Percentiles rank a stretch among this genome's conserved stretches.
Conservation (phyloP, 768 basidiomycete species). For the Termitomyces sp. region DNA sequence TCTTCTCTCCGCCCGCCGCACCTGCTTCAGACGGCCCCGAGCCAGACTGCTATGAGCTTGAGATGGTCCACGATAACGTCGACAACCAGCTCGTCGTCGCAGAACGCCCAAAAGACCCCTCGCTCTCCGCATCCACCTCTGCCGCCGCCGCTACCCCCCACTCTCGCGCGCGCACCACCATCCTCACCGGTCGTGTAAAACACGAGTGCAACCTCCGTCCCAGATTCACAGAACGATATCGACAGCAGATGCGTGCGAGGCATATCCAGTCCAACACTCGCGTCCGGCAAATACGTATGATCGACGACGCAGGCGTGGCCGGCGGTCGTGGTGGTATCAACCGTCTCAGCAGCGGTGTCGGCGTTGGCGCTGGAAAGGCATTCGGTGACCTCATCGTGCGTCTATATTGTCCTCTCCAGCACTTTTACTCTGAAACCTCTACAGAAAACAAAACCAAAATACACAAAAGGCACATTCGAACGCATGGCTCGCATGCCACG, state of each 20-base stretch:
- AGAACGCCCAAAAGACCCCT: constrained; percentile 67
- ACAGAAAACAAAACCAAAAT: constrained; percentile 66
- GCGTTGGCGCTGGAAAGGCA: constrained; percentile 47
- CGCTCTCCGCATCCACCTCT: constrained; percentile 30
- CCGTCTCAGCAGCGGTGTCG: constrained; percentile 71
- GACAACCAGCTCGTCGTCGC: constrained; percentile 86
- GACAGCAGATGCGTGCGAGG: constrained; percentile 68
- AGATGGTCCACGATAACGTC: constrained; percentile 81
- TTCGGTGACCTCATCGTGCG: constrained; percentile 69
- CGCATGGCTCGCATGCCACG: constrained; percentile 87
- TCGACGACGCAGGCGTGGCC: constrained; percentile 64
- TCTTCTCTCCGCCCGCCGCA: constrained; percentile 30
- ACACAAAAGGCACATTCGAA: constrained; percentile 69
- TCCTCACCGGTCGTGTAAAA: constrained; percentile 74
- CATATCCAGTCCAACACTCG: constrained; percentile 65
- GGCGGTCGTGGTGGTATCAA: constrained; percentile 74
- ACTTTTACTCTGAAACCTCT: not conserved
- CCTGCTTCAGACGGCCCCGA: constrained; percentile 32
- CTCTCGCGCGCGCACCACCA: constrained; percentile 68
- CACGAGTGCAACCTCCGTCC: constrained; percentile 78
- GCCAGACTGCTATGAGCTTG: constrained; percentile 78
- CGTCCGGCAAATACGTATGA: constrained; percentile 60
- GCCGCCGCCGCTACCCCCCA: constrained; percentile 41
- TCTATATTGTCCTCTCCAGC: constrained; percentile 11
- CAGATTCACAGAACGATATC: constrained; percentile 60